Base-by-base conservation (phyloP, 2,329 filamentous ascomycete species). In the Diaporthe sp. region DNA sequence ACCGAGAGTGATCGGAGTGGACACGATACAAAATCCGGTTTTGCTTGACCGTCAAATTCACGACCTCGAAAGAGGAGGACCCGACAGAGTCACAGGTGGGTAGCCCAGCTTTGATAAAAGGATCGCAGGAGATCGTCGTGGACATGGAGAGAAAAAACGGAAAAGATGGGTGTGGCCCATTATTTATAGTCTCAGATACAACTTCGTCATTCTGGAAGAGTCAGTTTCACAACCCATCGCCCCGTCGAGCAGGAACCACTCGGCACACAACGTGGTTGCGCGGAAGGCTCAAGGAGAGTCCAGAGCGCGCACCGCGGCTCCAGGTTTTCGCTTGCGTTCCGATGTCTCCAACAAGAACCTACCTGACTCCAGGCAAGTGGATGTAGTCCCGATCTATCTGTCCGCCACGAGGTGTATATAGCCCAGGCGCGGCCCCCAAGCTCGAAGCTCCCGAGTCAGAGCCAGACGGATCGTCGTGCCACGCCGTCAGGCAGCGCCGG, bases 271-370 rank as follows among this genome's bases (percentile, higher is more conserved):
- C 44, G 17, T 22, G 44, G 8, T 49, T 20, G 31, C 34, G 28
- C 12, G n/a, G 9, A 49, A 49, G 22, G 17, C 20, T 22, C 20
- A 55, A 13, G 4, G 12, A 13, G 44, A 22, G 13, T 3, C 6
- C 44, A 25, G n/a, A 25, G 47, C 47, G 47, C 65, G 39, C 47
- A 68, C 60, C 60, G 60, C 60, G 39, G 31, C 47, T 68, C 57
- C 7, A 12, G 57, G 20, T 34, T 37, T n/a, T 58, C 60, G 20
- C 44, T 42, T 17, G n/a, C 17, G 4, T 25, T n/a, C 31, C 12
- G 31, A 53, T 20, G 51, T 37, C 15, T 39, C 31, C 25, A 51
- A 49, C 31, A 49, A 17, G 6, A 9, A 13, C 17, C 20, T 34
- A 3, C 20, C 17, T 37, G 20, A 5, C 34, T 20, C 47, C 44